Percentiles rank a stretch among this genome's conserved stretches.
phyloP scores from a whole-genome alignment of 441 rosid species.

The Geranium incanum region DNA sequence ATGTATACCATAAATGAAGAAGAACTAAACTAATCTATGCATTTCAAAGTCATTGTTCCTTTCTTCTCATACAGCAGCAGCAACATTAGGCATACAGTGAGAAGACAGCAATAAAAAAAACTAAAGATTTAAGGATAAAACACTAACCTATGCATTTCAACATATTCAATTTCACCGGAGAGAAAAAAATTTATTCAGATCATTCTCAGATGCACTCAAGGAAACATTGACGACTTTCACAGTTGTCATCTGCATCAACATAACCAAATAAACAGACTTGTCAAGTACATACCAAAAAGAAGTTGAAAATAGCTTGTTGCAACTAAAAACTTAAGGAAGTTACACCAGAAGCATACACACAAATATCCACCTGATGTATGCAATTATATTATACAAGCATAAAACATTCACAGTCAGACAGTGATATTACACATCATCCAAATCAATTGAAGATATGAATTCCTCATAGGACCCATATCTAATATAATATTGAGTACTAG shows the following conservation, averaged over 20 bases:
- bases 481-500: neutral
- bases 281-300: neutral
- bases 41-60: neutral
- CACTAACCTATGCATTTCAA: conserved; percentile 45
- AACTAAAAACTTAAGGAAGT: neutral
- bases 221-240: conserved; percentile 36
- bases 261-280: conserved; percentile 1
- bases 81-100: neutral
- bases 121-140: neutral
- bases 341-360: neutral
- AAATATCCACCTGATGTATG: neutral
- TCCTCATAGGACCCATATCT: neutral
- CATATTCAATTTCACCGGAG: conserved; percentile 53
- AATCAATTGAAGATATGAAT: neutral
- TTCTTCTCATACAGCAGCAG: neutral
- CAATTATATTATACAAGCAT: neutral
- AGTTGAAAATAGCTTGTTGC: neutral
- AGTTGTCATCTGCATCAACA: neutral
- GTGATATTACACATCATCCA: neutral
- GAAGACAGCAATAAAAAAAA: conserved; percentile 14
- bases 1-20: neutral
- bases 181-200: conserved; percentile 64
- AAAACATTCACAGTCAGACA: neutral
- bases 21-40: neutral
- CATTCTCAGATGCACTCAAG: conserved; percentile 41